These are phyloP conservation scores for Gymnopilus junonius DNA, from an alignment of 768 basidiomycete genomes.

Conservation along the genomic window DNA sequence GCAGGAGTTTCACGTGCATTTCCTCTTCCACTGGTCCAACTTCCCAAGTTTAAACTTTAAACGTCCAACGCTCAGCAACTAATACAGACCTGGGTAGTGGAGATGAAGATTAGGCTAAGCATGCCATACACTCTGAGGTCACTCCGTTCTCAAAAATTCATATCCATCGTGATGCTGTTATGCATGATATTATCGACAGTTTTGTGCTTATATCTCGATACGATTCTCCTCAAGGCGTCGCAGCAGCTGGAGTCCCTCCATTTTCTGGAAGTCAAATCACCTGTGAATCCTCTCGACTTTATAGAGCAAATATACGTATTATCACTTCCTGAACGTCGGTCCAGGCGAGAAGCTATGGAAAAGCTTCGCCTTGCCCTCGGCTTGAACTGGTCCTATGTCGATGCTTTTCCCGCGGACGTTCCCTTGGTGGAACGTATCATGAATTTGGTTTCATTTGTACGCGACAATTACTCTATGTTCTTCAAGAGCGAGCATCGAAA, in stretches of 20 bases:
- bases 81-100: no score
- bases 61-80: no score
- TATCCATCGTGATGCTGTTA: not conserved
- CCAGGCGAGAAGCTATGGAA: slow-evolving; percentile 65
- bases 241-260: not conserved
- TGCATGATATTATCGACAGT: not conserved
- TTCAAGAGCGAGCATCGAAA: not conserved
- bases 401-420: slow-evolving; percentile 49
- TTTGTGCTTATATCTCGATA: not conserved
- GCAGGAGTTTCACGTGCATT: not conserved
- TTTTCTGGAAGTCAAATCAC: not conserved
- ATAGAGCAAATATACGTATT: slow-evolving; percentile 56
- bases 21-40: not conserved
- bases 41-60: no score
- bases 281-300: slow-evolving; percentile 34
- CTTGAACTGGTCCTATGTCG: slow-evolving; percentile 57
- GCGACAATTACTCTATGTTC: slow-evolving; percentile 24
- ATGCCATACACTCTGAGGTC: not conserved
- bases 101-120: not conserved
- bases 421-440: slow-evolving; percentile 44
- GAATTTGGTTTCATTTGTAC: slow-evolving; percentile 42
- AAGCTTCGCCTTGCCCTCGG: slow-evolving; percentile 47
- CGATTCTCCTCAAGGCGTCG: not conserved
- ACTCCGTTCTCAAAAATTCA: not conserved
- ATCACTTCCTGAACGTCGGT: slow-evolving; percentile 58